These are phyloP conservation scores for Plasmopara halstedii DNA, from an alignment of 352 stramenopile species.

Conservation along the genomic window DNA sequence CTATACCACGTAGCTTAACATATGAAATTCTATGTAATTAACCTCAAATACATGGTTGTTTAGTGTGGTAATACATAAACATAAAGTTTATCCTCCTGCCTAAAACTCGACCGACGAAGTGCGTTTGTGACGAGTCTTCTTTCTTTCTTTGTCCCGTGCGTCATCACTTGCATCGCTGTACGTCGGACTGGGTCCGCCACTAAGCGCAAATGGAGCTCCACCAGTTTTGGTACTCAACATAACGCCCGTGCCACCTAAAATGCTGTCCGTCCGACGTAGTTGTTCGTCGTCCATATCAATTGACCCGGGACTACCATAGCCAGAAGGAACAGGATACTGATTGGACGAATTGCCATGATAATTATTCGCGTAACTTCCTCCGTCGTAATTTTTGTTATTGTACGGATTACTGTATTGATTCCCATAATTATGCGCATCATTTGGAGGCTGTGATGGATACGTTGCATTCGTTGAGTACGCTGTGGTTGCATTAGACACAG, in stretches of 20 bases:
- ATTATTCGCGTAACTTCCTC: slow-evolving; percentile 8
- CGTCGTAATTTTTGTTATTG: slow-evolving; percentile 10
- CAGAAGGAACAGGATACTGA: slow-evolving; percentile 8
- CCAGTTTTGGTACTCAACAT: slow-evolving; percentile 14
- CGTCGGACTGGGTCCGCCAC: slow-evolving; percentile 20
- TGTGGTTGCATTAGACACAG: slow-evolving; percentile 15
- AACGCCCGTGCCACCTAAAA: slow-evolving; percentile 27
- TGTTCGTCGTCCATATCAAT: slow-evolving; percentile 29
- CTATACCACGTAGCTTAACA: slow-evolving; percentile 43
- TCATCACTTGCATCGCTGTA: slow-evolving; percentile 23
- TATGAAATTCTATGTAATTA: neutral
- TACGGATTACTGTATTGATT: slow-evolving; percentile 13
- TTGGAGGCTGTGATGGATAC: slow-evolving; percentile 19
- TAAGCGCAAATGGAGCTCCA: slow-evolving; percentile 27
- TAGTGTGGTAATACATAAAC: slow-evolving; percentile 2
- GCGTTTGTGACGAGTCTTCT: slow-evolving; percentile 27
- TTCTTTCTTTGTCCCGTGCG: slow-evolving; percentile 34
- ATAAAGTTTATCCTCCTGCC: slow-evolving; percentile 2
- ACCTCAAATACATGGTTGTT: too few relatives aligned
- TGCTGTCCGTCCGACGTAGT: slow-evolving; percentile 31
- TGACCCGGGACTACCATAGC: slow-evolving; percentile 43
- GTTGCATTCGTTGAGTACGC: slow-evolving; percentile 17
- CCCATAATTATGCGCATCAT: slow-evolving; percentile 8
- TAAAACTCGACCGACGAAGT: slow-evolving; percentile 55
- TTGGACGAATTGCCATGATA: slow-evolving; percentile 1